Base-by-base conservation (phyloP, 139 green algal genomes). In the Chlorella sp. region DNA sequence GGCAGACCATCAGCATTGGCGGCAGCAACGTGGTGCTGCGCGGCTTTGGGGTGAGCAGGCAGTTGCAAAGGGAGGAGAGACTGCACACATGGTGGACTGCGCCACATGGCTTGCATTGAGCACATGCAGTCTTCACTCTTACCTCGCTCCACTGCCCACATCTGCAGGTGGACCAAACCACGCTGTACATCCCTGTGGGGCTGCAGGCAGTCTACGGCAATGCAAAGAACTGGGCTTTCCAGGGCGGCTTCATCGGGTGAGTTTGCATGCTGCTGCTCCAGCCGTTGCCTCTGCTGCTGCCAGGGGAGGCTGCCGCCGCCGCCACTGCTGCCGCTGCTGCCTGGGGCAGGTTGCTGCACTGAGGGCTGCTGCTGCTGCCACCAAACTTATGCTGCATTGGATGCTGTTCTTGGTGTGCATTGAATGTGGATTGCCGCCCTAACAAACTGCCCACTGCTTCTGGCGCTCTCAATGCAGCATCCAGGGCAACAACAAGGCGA, bases 11-110 rank as follows among this genome's bases (percentile, higher is more conserved):
- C 39, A 36, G 26, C 12, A 78, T 78, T 28, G 25, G 39, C 39
- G 56, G 70, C 39, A 78, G 70, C 70, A 36, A 78, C 11, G 70
- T 78, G 70, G 70, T 60, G 70, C 70, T 78, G 39, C 70, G 70
- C 3, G 70, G 70, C 39, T 44, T 41, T 0, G 70, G 70, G 70
- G 70, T 78, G 41, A 78, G 70, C n/a, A 11, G 17, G 68, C 18
- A 20, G 34, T 36, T 1, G 2, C 17, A 26, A 32, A 1, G 65
- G 32, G 13, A 18, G 16, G 13, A 16, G 44, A 15, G 30, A 0
- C n/a, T 71, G 28, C 11, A 12, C 30, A 9, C 60, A 4, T 9
- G 28, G 60, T 9, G 20, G 60, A 67, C 13, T 16, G 5, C 21
- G 30, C n/a, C n/a, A n/a, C n/a, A n/a, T n/a, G n/a, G n/a, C n/a